Evolutionary conservation across 2,329 filamentous ascomycete genomes (phyloP).

Genomic region (Penicillium hesseltinei): DNA sequence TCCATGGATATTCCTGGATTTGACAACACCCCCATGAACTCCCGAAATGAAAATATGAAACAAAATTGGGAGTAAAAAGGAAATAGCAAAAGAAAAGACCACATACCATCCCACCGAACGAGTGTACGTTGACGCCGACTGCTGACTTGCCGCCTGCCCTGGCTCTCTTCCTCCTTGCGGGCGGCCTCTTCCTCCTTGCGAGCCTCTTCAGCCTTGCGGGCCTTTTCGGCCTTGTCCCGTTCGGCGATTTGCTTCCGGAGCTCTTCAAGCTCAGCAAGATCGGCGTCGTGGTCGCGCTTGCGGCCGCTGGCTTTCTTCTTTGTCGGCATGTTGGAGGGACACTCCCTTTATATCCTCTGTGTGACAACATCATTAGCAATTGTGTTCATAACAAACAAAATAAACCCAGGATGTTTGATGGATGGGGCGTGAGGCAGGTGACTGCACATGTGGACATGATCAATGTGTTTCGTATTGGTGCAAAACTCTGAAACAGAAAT

Average conservation of each 20-base stretch:
- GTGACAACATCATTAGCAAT: not conserved
- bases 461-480: not conserved
- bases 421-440: not conserved
- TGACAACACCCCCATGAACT: not conserved
- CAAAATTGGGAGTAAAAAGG: not conserved
- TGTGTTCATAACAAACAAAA: not conserved
- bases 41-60: not conserved
- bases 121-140: conserved; percentile 32
- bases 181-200: not conserved
- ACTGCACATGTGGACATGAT: not conserved
- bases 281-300: not conserved
- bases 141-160: not conserved
- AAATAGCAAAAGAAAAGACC: not conserved
- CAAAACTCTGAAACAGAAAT: not conserved
- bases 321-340: not conserved
- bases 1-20: not conserved
- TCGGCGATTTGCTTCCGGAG: not conserved
- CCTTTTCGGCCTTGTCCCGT: not conserved
- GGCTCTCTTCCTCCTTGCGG: not conserved
- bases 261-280: not conserved
- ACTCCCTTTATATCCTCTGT: not conserved
- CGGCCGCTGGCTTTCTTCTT: not conserved
- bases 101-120: conserved; percentile 46
- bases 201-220: not conserved
- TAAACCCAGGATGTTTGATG: not conserved